Percentiles rank a stretch among this genome's conserved stretches.
These are phyloP conservation scores for Diaporthe citriasiana DNA, from an alignment of 2,329 filamentous ascomycete genomes.

Conservation along the genomic window DNA sequence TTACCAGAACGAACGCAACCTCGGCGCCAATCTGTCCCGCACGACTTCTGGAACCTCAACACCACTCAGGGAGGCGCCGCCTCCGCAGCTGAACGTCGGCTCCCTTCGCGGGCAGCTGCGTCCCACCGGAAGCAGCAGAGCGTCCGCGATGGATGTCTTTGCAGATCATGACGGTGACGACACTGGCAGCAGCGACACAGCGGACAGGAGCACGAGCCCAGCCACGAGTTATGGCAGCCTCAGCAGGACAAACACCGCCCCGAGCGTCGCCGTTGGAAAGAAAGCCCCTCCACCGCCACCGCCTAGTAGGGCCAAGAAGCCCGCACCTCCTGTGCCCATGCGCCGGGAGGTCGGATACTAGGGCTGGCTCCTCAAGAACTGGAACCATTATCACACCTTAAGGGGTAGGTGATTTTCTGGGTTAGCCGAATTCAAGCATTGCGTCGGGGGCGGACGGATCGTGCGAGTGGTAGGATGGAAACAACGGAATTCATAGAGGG, in stretches of 20 bases:
- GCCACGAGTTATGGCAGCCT: conserved; percentile 70
- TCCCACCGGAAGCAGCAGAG: conserved; percentile 57
- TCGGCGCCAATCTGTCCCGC: conserved; percentile 39
- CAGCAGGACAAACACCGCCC: conserved; percentile 60
- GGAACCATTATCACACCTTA: not conserved
- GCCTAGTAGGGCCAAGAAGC: conserved; percentile 66
- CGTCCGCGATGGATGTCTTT: conserved; percentile 61
- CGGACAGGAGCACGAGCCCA: conserved; percentile 67
- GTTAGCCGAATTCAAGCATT: conserved; percentile 5
- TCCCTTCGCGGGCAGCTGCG: conserved; percentile 60
- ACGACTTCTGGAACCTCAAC: conserved; percentile 43
- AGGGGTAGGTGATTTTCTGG: not conserved
- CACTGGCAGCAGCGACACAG: conserved; percentile 65
- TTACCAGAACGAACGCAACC: conserved; percentile 51
- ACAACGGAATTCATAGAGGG: conserved; percentile 1
- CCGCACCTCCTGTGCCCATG: conserved; percentile 65
- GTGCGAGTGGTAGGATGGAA: not conserved
- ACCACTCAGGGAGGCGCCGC: conserved; percentile 41
- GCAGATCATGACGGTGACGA: conserved; percentile 63
- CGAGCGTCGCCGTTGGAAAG: conserved; percentile 41
- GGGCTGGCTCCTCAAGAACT: not conserved
- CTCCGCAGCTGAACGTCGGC: conserved; percentile 49
- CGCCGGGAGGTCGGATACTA: conserved; percentile 51
- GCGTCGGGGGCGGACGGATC: not conserved
- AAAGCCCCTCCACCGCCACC: conserved; percentile 63